Conservation (phyloP, 1,139 yeast species). For the Wickerhamomyces sp. region DNA sequence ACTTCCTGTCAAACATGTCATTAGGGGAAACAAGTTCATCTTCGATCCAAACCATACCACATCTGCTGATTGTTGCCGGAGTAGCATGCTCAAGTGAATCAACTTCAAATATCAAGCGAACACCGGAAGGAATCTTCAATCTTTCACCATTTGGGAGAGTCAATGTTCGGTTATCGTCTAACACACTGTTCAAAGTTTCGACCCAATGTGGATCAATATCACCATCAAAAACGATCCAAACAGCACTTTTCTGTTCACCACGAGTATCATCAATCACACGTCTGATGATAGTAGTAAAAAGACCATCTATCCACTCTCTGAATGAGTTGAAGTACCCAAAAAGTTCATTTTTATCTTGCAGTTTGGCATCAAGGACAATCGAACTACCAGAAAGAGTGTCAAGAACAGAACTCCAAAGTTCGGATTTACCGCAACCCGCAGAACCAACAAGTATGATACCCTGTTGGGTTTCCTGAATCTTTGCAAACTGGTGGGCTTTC, state of each 20-base stretch:
- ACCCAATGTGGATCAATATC: slow-evolving; percentile 95
- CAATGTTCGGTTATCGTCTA: slow-evolving; percentile 79
- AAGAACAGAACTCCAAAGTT: slow-evolving; percentile 46
- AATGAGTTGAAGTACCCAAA: slow-evolving; percentile 70
- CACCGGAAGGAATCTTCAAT: slow-evolving; percentile 56
- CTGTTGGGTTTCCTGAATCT: slow-evolving; percentile 62
- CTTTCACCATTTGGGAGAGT: slow-evolving; percentile 93
- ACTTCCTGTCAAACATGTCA: slow-evolving; percentile 23
- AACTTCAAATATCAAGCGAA: slow-evolving; percentile 73
- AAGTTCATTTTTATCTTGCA: slow-evolving; percentile 56
- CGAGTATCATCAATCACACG: slow-evolving; percentile 50
- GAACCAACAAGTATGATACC: slow-evolving; percentile 81
- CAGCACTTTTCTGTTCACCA: slow-evolving; percentile 50
- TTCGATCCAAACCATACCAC: slow-evolving; percentile 84
- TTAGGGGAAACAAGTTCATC: slow-evolving; percentile 26
- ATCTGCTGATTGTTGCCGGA: slow-evolving; percentile 88
- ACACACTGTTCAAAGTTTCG: slow-evolving; percentile 82
- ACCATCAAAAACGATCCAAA: slow-evolving; percentile 89
- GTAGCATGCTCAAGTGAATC: slow-evolving; percentile 65
- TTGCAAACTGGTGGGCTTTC: slow-evolving; percentile 59
- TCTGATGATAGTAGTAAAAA: slow-evolving; percentile 67
- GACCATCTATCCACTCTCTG: slow-evolving; percentile 91
- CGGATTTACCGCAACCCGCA: slow-evolving; percentile 73
- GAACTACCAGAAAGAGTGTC: slow-evolving; percentile 31
- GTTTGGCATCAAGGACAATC: slow-evolving; percentile 65